These are phyloP conservation scores for Kodamaea neixiangensis DNA, from an alignment of 805 yeast species.

Conservation along the genomic window DNA sequence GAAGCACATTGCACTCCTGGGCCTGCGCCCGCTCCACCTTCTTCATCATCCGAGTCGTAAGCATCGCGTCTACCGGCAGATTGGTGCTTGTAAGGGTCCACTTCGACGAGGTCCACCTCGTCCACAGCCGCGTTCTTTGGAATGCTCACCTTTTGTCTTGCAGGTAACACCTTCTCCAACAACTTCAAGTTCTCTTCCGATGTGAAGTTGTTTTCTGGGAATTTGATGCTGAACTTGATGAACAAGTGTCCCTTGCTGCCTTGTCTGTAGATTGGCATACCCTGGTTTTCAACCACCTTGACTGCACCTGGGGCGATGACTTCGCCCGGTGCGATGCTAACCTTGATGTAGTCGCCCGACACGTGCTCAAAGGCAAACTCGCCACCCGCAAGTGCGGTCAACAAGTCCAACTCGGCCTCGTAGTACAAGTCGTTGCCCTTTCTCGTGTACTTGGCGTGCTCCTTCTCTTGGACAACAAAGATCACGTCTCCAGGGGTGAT, in stretches of 20 bases:
- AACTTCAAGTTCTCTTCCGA: slow-evolving; percentile 70
- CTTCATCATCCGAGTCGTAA: slow-evolving; percentile 48
- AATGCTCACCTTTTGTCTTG: slow-evolving; percentile 60
- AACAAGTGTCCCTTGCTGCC: slow-evolving; percentile 89
- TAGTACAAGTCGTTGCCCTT: slow-evolving; percentile 83
- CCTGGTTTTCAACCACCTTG: slow-evolving; percentile 86
- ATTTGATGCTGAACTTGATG: slow-evolving; percentile 81
- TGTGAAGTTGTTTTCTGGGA: slow-evolving; percentile 78
- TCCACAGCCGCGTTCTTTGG: slow-evolving; percentile 79
- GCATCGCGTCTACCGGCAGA: slow-evolving; percentile 43
- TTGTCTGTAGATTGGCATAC: slow-evolving; percentile 94
- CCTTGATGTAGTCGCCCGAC: slow-evolving; percentile 87
- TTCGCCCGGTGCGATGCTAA: slow-evolving; percentile 86
- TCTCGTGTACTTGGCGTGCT: slow-evolving; percentile 81
- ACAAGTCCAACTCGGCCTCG: slow-evolving; percentile 84
- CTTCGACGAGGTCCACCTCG: slow-evolving; percentile 72
- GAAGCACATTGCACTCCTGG: slow-evolving; percentile 92
- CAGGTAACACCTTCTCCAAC: slow-evolving; percentile 77
- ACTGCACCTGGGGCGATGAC: slow-evolving; percentile 81
- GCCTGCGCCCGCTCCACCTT: slow-evolving; percentile 56
- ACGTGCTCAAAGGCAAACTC: slow-evolving; percentile 83
- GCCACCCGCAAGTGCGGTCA: slow-evolving; percentile 97
- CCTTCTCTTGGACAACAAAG: slow-evolving; percentile 87
- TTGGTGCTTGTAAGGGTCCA: slow-evolving; percentile 64
- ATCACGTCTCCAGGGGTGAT: slow-evolving; percentile 95